phyloP scores from a whole-genome alignment of 345 rosid species.

The Erodium maritimum region DNA sequence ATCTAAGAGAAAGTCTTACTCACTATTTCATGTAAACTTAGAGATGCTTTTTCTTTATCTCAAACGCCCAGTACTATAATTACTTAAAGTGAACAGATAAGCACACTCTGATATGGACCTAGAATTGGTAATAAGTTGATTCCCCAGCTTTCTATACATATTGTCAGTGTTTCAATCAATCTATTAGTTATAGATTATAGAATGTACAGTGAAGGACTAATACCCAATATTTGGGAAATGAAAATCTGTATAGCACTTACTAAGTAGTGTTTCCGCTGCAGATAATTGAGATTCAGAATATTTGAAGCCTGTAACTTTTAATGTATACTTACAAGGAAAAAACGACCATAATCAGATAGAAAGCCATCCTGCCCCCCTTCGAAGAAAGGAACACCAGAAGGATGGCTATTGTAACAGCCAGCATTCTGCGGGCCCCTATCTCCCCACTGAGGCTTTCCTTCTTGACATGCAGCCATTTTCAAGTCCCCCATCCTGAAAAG shows the following conservation, averaged over 20 bases:
- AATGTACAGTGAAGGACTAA: background rate
- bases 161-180: background rate
- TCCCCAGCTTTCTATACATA: background rate
- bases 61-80: background rate
- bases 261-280: background rate
- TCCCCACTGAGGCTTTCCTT: slow-evolving; percentile 59
- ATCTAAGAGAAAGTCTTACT: background rate
- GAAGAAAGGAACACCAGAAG: slow-evolving; percentile 45
- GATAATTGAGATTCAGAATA: background rate
- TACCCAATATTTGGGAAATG: background rate
- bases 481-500: slow-evolving; percentile 54
- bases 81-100: too few relatives aligned
- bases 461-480: slow-evolving; percentile 49
- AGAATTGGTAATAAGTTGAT: background rate
- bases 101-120: background rate
- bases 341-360: slow-evolving; percentile 58
- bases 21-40: background rate
- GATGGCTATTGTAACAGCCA: slow-evolving; percentile 56
- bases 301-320: background rate
- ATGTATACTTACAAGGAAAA: slow-evolving; percentile 43
- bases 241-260: background rate
- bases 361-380: slow-evolving; percentile 55
- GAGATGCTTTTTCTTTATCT: background rate
- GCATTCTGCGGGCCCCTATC: slow-evolving; percentile 42
- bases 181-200: background rate